A percentile compares a stretch with the other conserved stretches of the same genome.
Conservation (phyloP, 306 rosid genomes). For the Fragaria nilgerrensis region DNA sequence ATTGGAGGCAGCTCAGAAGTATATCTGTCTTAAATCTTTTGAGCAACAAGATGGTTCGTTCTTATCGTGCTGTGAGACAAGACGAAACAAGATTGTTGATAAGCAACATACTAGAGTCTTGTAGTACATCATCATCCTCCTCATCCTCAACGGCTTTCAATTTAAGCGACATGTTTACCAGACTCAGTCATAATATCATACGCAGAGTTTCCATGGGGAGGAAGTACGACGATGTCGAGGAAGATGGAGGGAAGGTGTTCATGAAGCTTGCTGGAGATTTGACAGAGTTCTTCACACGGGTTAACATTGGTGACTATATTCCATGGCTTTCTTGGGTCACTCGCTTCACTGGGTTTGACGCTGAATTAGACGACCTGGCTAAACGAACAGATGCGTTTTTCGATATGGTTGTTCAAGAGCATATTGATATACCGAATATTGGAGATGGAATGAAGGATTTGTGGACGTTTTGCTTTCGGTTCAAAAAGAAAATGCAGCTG, state of each 20-base stretch:
- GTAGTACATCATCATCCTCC: neutral
- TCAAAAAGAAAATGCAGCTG: neutral
- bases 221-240: neutral
- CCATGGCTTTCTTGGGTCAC: slow-evolving; percentile 5
- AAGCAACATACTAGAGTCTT: neutral
- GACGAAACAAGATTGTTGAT: neutral
- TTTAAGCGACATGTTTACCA: neutral
- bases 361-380: neutral
- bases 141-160: neutral
- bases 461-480: neutral
- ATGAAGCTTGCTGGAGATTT: neutral
- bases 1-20: slow-evolving; percentile 4
- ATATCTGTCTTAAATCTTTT: neutral
- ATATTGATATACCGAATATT: neutral
- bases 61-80: neutral
- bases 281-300: neutral
- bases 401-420: neutral
- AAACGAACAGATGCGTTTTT: neutral
- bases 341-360: neutral
- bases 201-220: neutral
- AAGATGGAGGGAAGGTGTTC: neutral
- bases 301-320: neutral
- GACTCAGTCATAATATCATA: neutral
- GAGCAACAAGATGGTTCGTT: neutral
- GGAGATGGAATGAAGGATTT: neutral